Percentiles rank a stretch among this genome's conserved stretches.
Conservation (phyloP, 805 yeast species). For the Metschnikowia shivogae region DNA sequence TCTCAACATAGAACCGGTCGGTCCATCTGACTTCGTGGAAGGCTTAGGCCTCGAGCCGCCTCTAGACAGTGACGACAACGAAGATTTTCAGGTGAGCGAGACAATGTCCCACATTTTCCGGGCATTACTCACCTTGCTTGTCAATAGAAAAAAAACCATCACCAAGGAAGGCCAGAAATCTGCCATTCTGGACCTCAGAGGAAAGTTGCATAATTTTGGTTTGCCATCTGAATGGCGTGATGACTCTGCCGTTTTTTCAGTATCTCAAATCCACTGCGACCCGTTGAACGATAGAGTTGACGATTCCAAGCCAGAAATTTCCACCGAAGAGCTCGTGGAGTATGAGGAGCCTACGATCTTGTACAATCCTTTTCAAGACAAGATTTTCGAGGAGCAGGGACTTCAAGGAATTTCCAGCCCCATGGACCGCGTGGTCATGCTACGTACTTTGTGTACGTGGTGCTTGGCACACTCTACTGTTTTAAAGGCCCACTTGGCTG, state of each 20-base stretch:
- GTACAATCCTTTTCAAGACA: constrained; percentile 22
- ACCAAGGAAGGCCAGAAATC: constrained; percentile 20
- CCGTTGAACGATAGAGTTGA: constrained; percentile 21
- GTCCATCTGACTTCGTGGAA: constrained; percentile 37
- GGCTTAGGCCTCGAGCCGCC: constrained; percentile 26
- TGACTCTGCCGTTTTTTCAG: constrained; percentile 9
- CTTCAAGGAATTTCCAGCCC: constrained; percentile 30
- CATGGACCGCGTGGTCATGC: constrained; percentile 30
- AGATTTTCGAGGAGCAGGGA: constrained; percentile 31
- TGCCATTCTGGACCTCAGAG: constrained; percentile 34
- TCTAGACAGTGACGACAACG: neutral
- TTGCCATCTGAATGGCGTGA: constrained; percentile 40
- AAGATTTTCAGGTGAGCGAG: constrained; percentile 20
- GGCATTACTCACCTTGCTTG: constrained; percentile 29
- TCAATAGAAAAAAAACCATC: constrained; percentile 35
- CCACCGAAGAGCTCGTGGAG: constrained; percentile 11
- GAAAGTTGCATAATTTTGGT: constrained; percentile 25
- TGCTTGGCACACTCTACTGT: constrained; percentile 28
- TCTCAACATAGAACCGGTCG: constrained; percentile 21
- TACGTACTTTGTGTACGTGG: constrained; percentile 38
- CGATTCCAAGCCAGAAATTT: constrained; percentile 20
- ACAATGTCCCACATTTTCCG: constrained; percentile 33
- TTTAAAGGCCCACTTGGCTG: constrained; percentile 24
- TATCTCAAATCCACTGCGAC: constrained; percentile 5
- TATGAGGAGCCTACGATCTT: constrained; percentile 14